Base-by-base conservation (phyloP, 192 early-diverging fungal species). In the Dispira parvispora region DNA sequence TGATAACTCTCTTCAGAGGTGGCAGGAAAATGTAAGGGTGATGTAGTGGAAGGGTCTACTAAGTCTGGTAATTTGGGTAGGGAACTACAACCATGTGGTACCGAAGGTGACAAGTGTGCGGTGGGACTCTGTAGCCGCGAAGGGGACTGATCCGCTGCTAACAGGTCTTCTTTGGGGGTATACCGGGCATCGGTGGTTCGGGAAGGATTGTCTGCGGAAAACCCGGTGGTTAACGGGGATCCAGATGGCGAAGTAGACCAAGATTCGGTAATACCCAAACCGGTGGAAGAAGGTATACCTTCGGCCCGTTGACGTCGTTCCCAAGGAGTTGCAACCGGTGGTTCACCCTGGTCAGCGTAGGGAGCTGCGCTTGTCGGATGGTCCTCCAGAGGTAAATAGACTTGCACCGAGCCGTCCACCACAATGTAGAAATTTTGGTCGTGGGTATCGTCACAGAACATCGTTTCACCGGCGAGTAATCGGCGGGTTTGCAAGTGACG, bases 321-420 rank as follows among this genome's bases (percentile, higher is more conserved):
- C 3, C 32, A 38, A 6, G 32, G 6, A 11, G 1, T 18, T 11
- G 0, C 18, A n/a, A n/a, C 0, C n/a, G 50, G 50, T 52, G 50
- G 26, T 1, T 20, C 20, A 25, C 21, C 8, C 18, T 18, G 50
- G 20, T 26, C 21, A 11, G 50, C 50, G 18, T 11, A 11, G 18
- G 50, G 21, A n/a, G 50, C 0, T 25, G n/a, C 50, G 18, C n/a
- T 20, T 18, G n/a, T 11, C 26, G 50, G 50, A 20, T 52, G 50
- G 18, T 52, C 50, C 18, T 77, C 68, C 25, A 69, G 72, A 61
- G 86, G 83, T 32, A 95, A 80, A 75, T 80, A 96, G 11, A 96
- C 88, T 69, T 94, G 89, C 47, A 99, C 86, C 63, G 80, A 76
- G 28, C 96, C 96, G 57, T 99, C 96, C 20, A 97, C 88, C 3